phyloP scores from a whole-genome alignment of 352 stramenopile species.

The Pseudoperonospora humuli region DNA sequence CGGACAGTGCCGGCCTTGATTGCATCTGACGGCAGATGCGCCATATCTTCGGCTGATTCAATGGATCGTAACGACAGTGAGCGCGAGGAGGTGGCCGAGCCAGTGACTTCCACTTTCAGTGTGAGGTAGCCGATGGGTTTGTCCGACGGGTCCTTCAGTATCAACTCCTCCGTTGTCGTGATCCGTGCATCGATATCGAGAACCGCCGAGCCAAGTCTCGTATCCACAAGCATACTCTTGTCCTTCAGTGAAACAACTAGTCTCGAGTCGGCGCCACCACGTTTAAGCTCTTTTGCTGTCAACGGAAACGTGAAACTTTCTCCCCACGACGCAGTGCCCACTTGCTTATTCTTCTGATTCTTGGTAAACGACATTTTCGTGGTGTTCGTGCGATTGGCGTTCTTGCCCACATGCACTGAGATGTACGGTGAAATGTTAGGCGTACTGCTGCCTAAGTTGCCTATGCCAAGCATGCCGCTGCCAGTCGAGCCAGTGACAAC shows the following conservation, averaged over 20 bases:
- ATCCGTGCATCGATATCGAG: constrained; percentile 25
- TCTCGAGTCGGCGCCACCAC: constrained; percentile 20
- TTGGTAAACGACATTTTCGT: constrained; percentile 55
- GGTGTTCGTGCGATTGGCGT: constrained; percentile 60
- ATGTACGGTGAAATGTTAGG: constrained; percentile 79
- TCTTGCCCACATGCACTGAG: constrained; percentile 64
- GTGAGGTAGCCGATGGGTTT: constrained; percentile 25
- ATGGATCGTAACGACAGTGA: constrained; percentile 26
- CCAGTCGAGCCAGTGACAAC: constrained; percentile 56
- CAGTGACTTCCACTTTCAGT: constrained; percentile 29
- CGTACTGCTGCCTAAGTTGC: constrained; percentile 66
- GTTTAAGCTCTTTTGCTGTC: constrained; percentile 42
- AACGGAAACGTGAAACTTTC: constrained; percentile 79
- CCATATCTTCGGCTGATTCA: constrained; percentile 17
- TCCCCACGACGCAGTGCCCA: constrained; percentile 52
- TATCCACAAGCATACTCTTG: constrained; percentile 33
- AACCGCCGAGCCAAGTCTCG: constrained; percentile 22
- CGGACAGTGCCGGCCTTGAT: constrained; percentile 35
- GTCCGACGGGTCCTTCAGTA: constrained; percentile 23
- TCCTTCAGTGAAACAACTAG: constrained; percentile 35
- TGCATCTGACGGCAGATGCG: constrained; percentile 19
- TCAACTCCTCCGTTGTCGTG: constrained; percentile 21
- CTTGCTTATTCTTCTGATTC: constrained; percentile 35
- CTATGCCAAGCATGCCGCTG: constrained; percentile 55
- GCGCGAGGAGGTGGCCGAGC: constrained; percentile 26